A percentile compares a stretch with the other conserved stretches of the same genome.
Conservation (phyloP, 2,329 filamentous ascomycete species). For the Aspergillus thermomutatus region DNA sequence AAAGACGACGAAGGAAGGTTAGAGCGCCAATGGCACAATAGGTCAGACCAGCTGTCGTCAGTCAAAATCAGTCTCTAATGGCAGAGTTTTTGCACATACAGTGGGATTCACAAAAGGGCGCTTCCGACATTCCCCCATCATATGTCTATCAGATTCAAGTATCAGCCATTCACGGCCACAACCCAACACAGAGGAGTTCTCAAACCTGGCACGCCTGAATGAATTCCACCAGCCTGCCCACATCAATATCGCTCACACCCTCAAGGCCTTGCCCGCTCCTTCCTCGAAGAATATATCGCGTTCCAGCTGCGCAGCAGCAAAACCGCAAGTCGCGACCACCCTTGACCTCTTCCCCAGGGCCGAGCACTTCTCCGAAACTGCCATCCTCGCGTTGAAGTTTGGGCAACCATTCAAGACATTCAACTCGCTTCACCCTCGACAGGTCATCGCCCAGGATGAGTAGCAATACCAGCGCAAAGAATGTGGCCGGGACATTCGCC, state of each 20-base stretch:
- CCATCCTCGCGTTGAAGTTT: constrained; percentile 77
- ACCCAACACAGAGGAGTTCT: background rate
- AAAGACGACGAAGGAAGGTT: constrained; percentile 66
- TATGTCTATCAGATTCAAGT: constrained; percentile 57
- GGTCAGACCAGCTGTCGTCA: constrained; percentile 70
- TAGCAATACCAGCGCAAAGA: constrained; percentile 78
- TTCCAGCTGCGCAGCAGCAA: constrained; percentile 77
- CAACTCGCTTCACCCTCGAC: constrained; percentile 61
- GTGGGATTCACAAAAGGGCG: constrained; percentile 76
- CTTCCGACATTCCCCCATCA: constrained; percentile 80
- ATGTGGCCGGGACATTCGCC: constrained; percentile 83
- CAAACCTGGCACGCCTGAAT: constrained; percentile 63
- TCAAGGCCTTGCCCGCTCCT: constrained; percentile 52
- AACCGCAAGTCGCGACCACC: constrained; percentile 84
- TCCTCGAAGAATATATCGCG: constrained; percentile 77
- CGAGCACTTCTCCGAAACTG: constrained; percentile 82
- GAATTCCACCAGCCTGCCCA: constrained; percentile 66
- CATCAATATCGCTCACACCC: constrained; percentile 69
- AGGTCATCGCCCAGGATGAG: constrained; percentile 64
- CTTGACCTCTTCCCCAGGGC: constrained; percentile 58
- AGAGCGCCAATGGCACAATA: constrained; percentile 83
- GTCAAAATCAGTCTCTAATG: constrained; percentile 13
- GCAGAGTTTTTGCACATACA: constrained; percentile 48
- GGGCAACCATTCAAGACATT: constrained; percentile 70
- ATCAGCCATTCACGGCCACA: constrained; percentile 25